Evolutionary conservation across 2,329 filamentous ascomycete genomes (phyloP).

Genomic region (Mycocentrospora acerina): DNA sequence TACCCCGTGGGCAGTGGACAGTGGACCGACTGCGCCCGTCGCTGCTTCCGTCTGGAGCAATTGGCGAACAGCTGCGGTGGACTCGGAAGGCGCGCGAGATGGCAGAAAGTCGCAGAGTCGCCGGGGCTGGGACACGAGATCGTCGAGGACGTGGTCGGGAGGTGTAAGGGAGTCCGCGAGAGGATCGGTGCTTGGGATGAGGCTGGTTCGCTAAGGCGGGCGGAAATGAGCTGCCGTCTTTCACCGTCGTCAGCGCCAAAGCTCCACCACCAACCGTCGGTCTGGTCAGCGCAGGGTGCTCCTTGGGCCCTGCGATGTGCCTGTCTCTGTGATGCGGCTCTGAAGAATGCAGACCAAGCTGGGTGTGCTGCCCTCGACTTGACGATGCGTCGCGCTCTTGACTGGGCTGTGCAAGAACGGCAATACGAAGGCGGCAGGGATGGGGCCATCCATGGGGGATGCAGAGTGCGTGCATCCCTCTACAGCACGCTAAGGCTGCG

Average conservation of each 20-base stretch:
- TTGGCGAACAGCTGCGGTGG: slow-evolving; percentile 12
- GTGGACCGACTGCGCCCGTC: slow-evolving; percentile 12
- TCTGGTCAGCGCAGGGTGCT: slow-evolving; percentile 11
- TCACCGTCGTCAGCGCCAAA: slow-evolving; percentile 30
- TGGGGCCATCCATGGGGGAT: slow-evolving; percentile 13
- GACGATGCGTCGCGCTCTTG: no score
- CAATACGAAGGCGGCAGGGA: slow-evolving; percentile 25
- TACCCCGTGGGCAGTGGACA: slow-evolving; percentile 18
- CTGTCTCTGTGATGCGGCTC: no score
- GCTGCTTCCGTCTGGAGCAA: slow-evolving; percentile 21
- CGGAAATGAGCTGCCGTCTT: slow-evolving; percentile 40
- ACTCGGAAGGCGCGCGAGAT: slow-evolving; percentile 26
- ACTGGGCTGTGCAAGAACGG: slow-evolving; percentile 20
- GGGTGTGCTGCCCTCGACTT: no score
- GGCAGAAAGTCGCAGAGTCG: slow-evolving; percentile 26
- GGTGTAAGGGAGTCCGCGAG: slow-evolving; percentile 29
- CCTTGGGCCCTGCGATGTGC: not conserved
- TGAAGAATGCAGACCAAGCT: no score
- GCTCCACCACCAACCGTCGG: slow-evolving; percentile 18
- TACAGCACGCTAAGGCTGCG: slow-evolving; percentile 16
- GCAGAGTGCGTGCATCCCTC: no score
- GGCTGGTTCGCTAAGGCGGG: slow-evolving; percentile 39
- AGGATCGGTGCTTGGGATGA: slow-evolving; percentile 34
- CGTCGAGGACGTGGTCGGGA: slow-evolving; percentile 21
- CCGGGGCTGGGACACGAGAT: slow-evolving; percentile 20